A percentile compares a stretch with the other conserved stretches of the same genome.
These are phyloP conservation scores for Trametes cingulata DNA, from an alignment of 768 basidiomycete species.

Conservation along the genomic window DNA sequence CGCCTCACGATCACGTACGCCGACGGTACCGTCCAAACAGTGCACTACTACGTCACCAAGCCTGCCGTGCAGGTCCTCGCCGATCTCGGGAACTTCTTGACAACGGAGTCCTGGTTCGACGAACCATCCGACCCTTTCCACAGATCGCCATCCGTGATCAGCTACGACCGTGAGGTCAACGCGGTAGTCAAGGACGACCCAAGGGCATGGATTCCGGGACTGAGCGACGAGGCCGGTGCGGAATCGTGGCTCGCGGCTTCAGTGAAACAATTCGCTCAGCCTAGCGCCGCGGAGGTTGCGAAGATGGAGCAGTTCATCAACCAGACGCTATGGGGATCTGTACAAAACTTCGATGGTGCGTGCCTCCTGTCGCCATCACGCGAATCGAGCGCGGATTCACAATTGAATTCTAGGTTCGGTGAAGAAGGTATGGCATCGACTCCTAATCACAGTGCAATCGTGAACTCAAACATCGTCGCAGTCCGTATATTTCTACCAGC, in stretches of 20 bases:
- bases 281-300: conserved; percentile 51
- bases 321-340: conserved; percentile 47
- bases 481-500: conserved; percentile 56
- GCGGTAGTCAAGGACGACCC: conserved; percentile 51
- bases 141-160: conserved; percentile 54
- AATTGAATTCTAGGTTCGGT: conserved; percentile 41
- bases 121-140: conserved; percentile 51
- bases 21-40: conserved; percentile 53
- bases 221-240: conserved; percentile 62
- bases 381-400: not conserved
- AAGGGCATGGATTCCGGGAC: conserved; percentile 59
- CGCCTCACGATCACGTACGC: conserved; percentile 50
- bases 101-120: conserved; percentile 55
- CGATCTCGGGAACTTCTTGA: conserved; percentile 56
- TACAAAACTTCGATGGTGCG: conserved; percentile 51
- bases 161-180: conserved; percentile 53
- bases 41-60: conserved; percentile 54
- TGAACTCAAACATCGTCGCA: conserved; percentile 19
- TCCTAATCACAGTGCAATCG: not conserved
- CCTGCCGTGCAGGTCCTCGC: conserved; percentile 45
- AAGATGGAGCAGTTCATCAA: conserved; percentile 54
- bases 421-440: conserved; percentile 42
- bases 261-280: conserved; percentile 59
- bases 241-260: conserved; percentile 58
- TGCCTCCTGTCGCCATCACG: not conserved